Percentiles rank a stretch among this genome's conserved stretches.
phyloP scores from a whole-genome alignment of 2,329 filamentous ascomycete genomes.

The Neonectria sp. region DNA sequence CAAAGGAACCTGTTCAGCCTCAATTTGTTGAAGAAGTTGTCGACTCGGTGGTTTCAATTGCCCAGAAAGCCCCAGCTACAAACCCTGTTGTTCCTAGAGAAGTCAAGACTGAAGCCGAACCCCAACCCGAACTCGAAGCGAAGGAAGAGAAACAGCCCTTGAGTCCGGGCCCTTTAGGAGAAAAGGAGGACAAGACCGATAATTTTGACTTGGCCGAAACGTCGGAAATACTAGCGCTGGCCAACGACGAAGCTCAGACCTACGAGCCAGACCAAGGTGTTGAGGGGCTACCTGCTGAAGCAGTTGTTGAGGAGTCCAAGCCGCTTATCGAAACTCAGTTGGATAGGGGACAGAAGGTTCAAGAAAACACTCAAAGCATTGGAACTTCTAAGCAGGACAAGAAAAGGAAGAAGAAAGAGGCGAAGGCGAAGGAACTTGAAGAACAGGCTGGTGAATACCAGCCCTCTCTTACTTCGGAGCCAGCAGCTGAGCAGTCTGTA shows the following conservation, averaged over 20 bases:
- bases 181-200: background rate
- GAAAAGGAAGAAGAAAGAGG: constrained; percentile 38
- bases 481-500: background rate
- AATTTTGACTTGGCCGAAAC: background rate
- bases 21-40: background rate
- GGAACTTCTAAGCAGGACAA: constrained; percentile 33
- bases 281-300: background rate
- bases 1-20: background rate
- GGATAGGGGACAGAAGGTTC: constrained; percentile 6
- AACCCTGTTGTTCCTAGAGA: background rate
- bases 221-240: background rate
- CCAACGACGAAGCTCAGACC: background rate
- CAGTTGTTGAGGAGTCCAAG: background rate
- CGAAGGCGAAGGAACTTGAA: constrained; percentile 3
- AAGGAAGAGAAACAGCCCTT: background rate
- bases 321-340: background rate
- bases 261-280: constrained; percentile 1
- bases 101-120: background rate
- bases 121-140: background rate
- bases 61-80: background rate
- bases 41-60: background rate
- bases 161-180: background rate
- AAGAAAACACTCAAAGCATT: background rate
- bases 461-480: background rate
- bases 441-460: constrained; percentile 4